phyloP scores from a whole-genome alignment of 345 rosid genomes.

The Pistacia integerrima region DNA sequence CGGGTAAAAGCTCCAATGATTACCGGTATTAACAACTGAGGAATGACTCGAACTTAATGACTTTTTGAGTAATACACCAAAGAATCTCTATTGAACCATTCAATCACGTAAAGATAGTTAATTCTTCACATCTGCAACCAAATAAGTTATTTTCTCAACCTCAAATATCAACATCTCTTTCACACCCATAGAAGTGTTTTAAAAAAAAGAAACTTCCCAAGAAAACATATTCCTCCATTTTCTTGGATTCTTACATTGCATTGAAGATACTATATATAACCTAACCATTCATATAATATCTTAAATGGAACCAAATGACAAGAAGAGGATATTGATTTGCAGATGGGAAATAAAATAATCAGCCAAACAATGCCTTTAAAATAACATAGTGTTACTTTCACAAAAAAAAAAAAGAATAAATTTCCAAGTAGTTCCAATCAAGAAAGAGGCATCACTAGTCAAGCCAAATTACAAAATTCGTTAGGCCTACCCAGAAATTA shows the following conservation, averaged over 20 bases:
- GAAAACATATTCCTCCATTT: too few species aligned
- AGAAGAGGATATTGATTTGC: not conserved
- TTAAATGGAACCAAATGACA: not conserved
- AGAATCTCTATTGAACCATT: too few species aligned
- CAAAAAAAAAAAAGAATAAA: not conserved
- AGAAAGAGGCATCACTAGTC: not conserved
- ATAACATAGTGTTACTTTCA: not conserved
- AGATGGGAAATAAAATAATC: not conserved
- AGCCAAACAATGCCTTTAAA: too few species aligned
- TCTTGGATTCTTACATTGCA: not conserved
- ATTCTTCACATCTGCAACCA: not conserved
- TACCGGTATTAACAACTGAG: too few species aligned
- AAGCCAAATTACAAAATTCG: not conserved
- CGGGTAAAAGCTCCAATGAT: too few species aligned
- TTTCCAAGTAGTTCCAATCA: slow-evolving; percentile 8
- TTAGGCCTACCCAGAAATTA: not conserved
- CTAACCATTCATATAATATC: not conserved
- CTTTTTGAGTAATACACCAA: too few species aligned
- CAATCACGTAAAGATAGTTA: too few species aligned
- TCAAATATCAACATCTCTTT: not conserved
- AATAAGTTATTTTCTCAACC: not conserved
- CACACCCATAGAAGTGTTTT: not conserved
- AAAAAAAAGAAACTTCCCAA: not conserved
- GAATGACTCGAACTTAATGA: too few species aligned
- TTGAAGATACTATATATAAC: not conserved